Conservation (phyloP, 225 moss, liverwort and hornwort species). For the Marchantia polymorpha region DNA sequence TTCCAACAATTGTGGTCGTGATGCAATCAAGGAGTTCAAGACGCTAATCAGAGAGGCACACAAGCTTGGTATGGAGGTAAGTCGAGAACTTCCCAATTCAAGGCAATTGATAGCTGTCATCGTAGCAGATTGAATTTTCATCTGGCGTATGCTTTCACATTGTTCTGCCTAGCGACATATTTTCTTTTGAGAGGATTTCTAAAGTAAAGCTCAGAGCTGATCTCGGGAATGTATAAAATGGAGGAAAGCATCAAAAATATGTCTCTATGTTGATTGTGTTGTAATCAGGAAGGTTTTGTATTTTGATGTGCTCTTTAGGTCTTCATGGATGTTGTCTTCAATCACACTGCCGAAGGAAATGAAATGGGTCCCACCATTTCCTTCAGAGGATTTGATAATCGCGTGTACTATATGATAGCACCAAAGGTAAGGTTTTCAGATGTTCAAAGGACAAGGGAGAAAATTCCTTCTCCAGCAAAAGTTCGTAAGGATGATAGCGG, state of each 20-base stretch:
- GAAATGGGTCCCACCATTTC: slow-evolving; percentile 93
- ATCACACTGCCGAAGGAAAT: slow-evolving; percentile 93
- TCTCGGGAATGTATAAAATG: background rate
- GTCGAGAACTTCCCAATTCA: background rate
- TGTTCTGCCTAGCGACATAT: background rate
- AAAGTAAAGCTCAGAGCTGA: background rate
- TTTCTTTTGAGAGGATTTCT: background rate
- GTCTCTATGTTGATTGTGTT: background rate
- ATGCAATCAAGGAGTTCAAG: slow-evolving; percentile 89
- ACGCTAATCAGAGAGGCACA: slow-evolving; percentile 78
- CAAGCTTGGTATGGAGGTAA: slow-evolving; percentile 89
- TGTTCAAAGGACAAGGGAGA: too few species aligned
- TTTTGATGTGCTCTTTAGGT: slow-evolving; percentile 40
- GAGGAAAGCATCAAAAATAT: background rate
- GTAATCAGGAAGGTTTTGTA: background rate
- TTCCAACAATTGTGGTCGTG: slow-evolving; percentile 71
- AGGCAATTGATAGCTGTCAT: background rate
- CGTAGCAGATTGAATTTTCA: background rate
- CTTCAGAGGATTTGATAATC: slow-evolving; percentile 91
- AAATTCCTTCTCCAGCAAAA: too few species aligned
- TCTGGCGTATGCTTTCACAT: background rate
- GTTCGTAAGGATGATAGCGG: too few species aligned
- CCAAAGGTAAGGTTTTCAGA: slow-evolving; percentile 54
- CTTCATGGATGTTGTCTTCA: slow-evolving; percentile 91
- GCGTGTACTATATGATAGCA: slow-evolving; percentile 87